A percentile compares a stretch with the other conserved stretches of the same genome.
Conservation (phyloP, 2,329 filamentous ascomycete species). For the Cadophora gregata region DNA sequence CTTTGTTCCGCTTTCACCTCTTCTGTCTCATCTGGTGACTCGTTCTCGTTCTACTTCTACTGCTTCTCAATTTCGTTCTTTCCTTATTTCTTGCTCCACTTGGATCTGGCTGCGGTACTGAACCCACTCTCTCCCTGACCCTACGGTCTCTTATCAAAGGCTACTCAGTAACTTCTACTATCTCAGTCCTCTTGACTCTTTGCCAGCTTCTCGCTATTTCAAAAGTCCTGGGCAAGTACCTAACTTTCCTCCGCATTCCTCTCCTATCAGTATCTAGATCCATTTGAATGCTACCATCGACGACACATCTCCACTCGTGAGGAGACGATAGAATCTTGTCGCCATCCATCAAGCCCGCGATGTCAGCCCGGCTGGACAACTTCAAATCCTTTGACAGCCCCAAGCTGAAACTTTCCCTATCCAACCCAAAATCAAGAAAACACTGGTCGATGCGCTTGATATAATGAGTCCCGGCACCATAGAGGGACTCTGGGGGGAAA, state of each 20-base stretch:
- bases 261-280: slow-evolving; percentile 32
- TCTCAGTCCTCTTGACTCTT: slow-evolving; percentile 37
- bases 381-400: slow-evolving; percentile 33
- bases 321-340: slow-evolving; percentile 34
- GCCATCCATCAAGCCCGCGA: slow-evolving; percentile 37
- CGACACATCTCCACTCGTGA: slow-evolving; percentile 35
- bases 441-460: slow-evolving; percentile 32
- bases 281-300: slow-evolving; percentile 32
- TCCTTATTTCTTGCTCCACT: neutral
- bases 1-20: neutral
- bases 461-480: slow-evolving; percentile 30
- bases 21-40: neutral
- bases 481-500: slow-evolving; percentile 30
- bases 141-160: neutral
- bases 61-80: neutral
- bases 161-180: slow-evolving; percentile 18
- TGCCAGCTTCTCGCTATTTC: slow-evolving; percentile 35
- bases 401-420: slow-evolving; percentile 31
- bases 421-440: slow-evolving; percentile 38
- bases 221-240: slow-evolving; percentile 35
- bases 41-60: neutral
- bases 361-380: slow-evolving; percentile 33
- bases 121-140: neutral
- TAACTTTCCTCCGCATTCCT: slow-evolving; percentile 22
- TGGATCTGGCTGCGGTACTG: neutral